phyloP scores from a whole-genome alignment of 345 rosid species.

The Citrus maxima region DNA sequence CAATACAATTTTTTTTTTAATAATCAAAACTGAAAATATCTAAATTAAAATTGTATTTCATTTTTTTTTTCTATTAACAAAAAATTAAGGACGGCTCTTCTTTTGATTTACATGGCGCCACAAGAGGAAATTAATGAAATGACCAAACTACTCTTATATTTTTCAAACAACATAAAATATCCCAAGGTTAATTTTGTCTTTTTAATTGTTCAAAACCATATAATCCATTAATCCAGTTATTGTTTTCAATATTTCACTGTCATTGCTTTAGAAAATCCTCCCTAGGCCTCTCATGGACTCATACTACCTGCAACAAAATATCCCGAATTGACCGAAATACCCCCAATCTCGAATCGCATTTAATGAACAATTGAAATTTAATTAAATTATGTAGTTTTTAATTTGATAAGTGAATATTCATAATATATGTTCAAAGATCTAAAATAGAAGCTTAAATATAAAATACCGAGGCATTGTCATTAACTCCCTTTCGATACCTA shows the following conservation, averaged over 20 bases:
- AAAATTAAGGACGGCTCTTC: background rate
- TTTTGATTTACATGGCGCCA: background rate
- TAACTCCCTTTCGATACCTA: too few relatives aligned
- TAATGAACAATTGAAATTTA: background rate
- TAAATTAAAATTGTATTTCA: background rate
- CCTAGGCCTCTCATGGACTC: background rate
- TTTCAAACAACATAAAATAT: background rate
- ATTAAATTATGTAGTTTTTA: too few relatives aligned
- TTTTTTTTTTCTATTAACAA: background rate
- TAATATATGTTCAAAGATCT: too few relatives aligned
- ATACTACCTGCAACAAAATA: background rate
- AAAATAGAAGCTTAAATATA: too few relatives aligned
- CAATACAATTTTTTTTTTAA: background rate
- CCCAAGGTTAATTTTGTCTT: slow-evolving; percentile 9
- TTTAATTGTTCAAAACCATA: background rate
- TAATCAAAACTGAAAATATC: background rate
- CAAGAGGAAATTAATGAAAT: background rate
- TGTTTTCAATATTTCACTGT: too few relatives aligned
- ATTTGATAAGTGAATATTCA: too few relatives aligned
- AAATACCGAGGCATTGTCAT: too few relatives aligned
- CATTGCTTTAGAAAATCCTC: background rate
- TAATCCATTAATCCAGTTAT: background rate
- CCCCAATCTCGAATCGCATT: background rate
- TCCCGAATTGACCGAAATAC: background rate
- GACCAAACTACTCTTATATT: slow-evolving; percentile 6